phyloP scores from a whole-genome alignment of 2,329 filamentous ascomycete species.

The Penicillium rolfsii region DNA sequence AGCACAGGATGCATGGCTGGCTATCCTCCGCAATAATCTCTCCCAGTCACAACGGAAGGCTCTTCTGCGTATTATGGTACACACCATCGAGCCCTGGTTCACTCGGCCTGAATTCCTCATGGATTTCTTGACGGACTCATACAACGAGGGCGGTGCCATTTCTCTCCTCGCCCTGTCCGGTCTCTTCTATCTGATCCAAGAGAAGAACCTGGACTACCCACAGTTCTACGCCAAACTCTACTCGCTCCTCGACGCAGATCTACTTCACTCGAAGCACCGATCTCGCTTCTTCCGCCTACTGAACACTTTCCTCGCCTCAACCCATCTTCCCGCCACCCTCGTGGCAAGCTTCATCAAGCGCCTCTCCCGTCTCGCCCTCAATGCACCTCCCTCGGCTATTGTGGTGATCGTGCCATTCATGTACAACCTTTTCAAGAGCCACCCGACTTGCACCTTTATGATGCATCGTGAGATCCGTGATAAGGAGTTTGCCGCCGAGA shows the following conservation, averaged over 20 bases:
- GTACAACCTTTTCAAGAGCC: slow-evolving; percentile 89
- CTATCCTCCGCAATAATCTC: slow-evolving; percentile 68
- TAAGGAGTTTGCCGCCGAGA: slow-evolving; percentile 58
- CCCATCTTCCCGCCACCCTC: slow-evolving; percentile 85
- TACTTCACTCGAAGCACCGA: slow-evolving; percentile 92
- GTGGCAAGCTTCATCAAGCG: slow-evolving; percentile 97
- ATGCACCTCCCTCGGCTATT: slow-evolving; percentile 85
- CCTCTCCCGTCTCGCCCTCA: slow-evolving; percentile 80
- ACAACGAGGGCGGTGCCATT: slow-evolving; percentile 81
- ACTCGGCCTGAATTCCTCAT: slow-evolving; percentile 83
- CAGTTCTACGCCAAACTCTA: slow-evolving; percentile 94
- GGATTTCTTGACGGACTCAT: slow-evolving; percentile 96
- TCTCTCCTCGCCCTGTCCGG: slow-evolving; percentile 88
- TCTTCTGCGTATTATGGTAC: slow-evolving; percentile 74
- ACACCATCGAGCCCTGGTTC: slow-evolving; percentile 86
- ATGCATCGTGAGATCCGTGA: slow-evolving; percentile 75
- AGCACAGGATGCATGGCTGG: slow-evolving; percentile 85
- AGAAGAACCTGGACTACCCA: slow-evolving; percentile 94
- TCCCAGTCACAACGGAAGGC: slow-evolving; percentile 76
- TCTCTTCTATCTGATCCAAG: slow-evolving; percentile 90
- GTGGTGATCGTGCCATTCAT: slow-evolving; percentile 89
- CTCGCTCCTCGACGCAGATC: slow-evolving; percentile 79
- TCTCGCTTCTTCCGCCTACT: slow-evolving; percentile 91
- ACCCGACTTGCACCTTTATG: slow-evolving; percentile 94
- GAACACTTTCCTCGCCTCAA: slow-evolving; percentile 86